These are phyloP conservation scores for Isoetes engelmannii DNA, from an alignment of 83 land plant genomes.

Conservation along the genomic window DNA sequence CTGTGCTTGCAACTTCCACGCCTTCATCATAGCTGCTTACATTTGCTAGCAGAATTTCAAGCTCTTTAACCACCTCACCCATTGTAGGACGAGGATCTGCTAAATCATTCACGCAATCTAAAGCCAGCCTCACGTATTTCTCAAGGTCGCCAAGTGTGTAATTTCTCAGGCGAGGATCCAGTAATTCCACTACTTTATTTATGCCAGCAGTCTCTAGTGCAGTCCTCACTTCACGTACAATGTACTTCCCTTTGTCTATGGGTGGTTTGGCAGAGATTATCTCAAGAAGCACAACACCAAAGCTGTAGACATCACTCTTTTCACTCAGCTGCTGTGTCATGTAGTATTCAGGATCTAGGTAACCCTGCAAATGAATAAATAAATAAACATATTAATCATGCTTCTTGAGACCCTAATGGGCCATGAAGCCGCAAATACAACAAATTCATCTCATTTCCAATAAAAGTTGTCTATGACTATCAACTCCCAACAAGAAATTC, in stretches of 20 bases:
- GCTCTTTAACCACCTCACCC: slow-evolving; percentile 42
- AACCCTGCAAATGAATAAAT: slow-evolving; percentile 30
- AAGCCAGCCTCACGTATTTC: slow-evolving; percentile 36
- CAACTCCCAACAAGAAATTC: too few species aligned
- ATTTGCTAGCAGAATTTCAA: slow-evolving; percentile 33
- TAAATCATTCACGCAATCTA: slow-evolving; percentile 41
- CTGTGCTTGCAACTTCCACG: too few species aligned
- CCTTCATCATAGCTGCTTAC: too few species aligned
- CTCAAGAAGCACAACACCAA: slow-evolving; percentile 34
- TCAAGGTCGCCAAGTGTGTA: slow-evolving; percentile 20
- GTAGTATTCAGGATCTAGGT: slow-evolving; percentile 54
- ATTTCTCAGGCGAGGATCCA: slow-evolving; percentile 34
- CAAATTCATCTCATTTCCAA: too few species aligned
- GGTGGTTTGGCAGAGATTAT: slow-evolving; percentile 31
- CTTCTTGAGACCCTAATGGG: not conserved
- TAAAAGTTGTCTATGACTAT: too few species aligned
- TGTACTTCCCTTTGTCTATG: slow-evolving; percentile 30
- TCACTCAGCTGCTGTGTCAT: slow-evolving; percentile 30
- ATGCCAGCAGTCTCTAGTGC: slow-evolving; percentile 29
- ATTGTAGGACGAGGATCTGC: slow-evolving; percentile 37
- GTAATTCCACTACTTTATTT: slow-evolving; percentile 1
- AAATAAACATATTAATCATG: not conserved
- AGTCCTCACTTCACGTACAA: slow-evolving; percentile 24
- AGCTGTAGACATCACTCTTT: slow-evolving; percentile 14
- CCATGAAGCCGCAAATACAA: too few species aligned